Base-by-base conservation (phyloP, 495 filamentous ascomycete genomes). In the Lophiostoma macrostomum region DNA sequence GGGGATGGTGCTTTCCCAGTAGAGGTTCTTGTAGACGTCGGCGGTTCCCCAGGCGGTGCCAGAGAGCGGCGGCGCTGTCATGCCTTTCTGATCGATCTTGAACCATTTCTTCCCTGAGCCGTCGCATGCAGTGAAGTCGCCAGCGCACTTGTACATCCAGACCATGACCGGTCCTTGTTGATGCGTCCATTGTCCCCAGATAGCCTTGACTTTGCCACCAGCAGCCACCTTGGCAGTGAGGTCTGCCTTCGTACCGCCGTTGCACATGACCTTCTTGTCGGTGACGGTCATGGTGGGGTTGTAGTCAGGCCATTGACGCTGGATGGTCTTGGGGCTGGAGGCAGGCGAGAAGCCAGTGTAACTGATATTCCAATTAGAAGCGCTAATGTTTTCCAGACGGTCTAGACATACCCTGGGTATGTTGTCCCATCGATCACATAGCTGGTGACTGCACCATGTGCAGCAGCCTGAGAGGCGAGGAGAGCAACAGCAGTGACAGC, bases 31-130 rank as follows among this genome's bases (percentile, higher is more conserved):
- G 46, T 66, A 63, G 16, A 81, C 61, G 8, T 73, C 50, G 12
- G 64, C 71, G 12, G 75, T 77, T 43, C 74, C 78, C 78, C 78
- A 81, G 67, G 69, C 65, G 35, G 67, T 72, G 34, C 75, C 73
- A 43, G 70, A 73, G 24, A 80, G 57, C 30, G 72, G 72, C n/a
- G 58, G 59, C 3, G 64, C 58, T 16, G 60, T 66, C 61, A 79
- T 71, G 29, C 77, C 77, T 53, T 69, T 68, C 64, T 80, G 71
- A 59, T 82, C 79, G 50, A 81, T 81, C 73, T 82, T 61, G 58
- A 61, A 61, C 58, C 58, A 61, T 24, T 52, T 47, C 45, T 39
- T 39, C n/a, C 58, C 58, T 0, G 45, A 45, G 31, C 51, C 58
- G 52, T 61, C 46, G 25, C 58, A 61, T 3, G 51, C 10, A 4